Conservation (phyloP, 2,329 filamentous ascomycete species). For the Incumbomyces lentus region DNA sequence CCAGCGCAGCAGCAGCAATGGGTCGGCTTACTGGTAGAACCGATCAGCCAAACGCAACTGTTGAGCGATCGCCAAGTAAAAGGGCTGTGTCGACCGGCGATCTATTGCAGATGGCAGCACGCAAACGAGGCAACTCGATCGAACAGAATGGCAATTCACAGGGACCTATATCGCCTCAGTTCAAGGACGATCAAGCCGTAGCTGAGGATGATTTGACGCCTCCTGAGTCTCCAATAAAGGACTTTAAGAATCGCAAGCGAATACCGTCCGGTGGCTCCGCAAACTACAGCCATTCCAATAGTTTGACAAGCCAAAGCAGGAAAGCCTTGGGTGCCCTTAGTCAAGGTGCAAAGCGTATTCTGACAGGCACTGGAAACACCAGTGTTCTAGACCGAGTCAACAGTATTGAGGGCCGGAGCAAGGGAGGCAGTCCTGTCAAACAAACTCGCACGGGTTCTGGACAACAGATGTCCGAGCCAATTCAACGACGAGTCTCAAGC, state of each 20-base stretch:
- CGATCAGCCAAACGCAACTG: constrained; percentile 2
- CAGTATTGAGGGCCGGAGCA: constrained; percentile 8
- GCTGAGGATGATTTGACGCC: constrained; percentile 14
- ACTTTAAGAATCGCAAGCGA: constrained; percentile 19
- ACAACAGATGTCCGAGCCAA: constrained; percentile 15
- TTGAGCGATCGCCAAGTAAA: constrained; percentile 16
- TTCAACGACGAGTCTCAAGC: constrained; percentile 37
- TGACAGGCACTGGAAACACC: constrained; percentile 34
- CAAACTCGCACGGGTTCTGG: constrained; percentile 13
- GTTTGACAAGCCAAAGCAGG: constrained; percentile 47
- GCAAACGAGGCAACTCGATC: constrained; percentile 12
- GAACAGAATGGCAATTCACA: constrained; percentile 5
- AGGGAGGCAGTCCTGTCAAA: constrained; percentile 15
- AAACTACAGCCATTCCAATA: constrained; percentile 29
- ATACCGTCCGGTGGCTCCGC: constrained; percentile 1
- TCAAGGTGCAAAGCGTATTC: constrained; percentile 52
- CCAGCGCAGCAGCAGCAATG: constrained; percentile 21
- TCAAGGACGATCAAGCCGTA: background rate
- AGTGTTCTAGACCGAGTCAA: constrained; percentile 23
- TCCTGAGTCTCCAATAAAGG: constrained; percentile 22
- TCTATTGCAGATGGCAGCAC: constrained; percentile 1
- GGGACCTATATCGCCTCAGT: background rate
- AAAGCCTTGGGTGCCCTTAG: constrained; percentile 55
- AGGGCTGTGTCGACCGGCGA: constrained; percentile 15
- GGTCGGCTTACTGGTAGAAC: constrained; percentile 9